These are phyloP conservation scores for Colletotrichum sublineola DNA, from an alignment of 2,329 filamentous ascomycete genomes.

Conservation along the genomic window DNA sequence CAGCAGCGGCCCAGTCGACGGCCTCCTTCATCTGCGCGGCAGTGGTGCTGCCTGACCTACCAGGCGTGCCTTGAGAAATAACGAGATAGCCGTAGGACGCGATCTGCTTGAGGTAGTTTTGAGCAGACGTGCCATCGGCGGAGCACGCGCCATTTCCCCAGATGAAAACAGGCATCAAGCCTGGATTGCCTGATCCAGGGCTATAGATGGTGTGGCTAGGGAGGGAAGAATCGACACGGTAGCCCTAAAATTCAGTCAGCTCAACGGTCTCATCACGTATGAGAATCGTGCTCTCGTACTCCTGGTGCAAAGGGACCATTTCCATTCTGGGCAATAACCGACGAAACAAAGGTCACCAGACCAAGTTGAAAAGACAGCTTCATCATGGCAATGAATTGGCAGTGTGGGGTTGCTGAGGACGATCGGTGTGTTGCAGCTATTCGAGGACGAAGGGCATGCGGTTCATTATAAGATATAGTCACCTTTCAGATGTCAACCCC, in stretches of 20 bases:
- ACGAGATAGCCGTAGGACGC: constrained; percentile 47
- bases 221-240: background rate
- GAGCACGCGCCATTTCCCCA: constrained; percentile 50
- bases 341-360: background rate
- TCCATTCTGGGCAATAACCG: background rate
- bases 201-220: background rate
- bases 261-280: background rate
- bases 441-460: background rate
- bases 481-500: background rate
- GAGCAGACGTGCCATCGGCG: constrained; percentile 42
- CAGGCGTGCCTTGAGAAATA: constrained; percentile 45
- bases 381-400: background rate
- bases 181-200: background rate
- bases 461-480: background rate
- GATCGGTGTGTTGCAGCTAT: background rate
- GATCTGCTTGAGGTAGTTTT: constrained; percentile 45
- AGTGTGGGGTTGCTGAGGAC: background rate
- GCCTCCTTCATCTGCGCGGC: constrained; percentile 46
- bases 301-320: background rate
- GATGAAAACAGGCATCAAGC: constrained; percentile 46
- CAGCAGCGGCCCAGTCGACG: constrained; percentile 44
- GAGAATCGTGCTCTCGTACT: background rate
- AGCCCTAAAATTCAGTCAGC: background rate
- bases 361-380: background rate
- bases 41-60: constrained; percentile 41